Evolutionary conservation across 2,329 filamentous ascomycete genomes (phyloP), one percentile per base, ranked within the genome.

Genomic region (Emergomyces africanus): DNA sequence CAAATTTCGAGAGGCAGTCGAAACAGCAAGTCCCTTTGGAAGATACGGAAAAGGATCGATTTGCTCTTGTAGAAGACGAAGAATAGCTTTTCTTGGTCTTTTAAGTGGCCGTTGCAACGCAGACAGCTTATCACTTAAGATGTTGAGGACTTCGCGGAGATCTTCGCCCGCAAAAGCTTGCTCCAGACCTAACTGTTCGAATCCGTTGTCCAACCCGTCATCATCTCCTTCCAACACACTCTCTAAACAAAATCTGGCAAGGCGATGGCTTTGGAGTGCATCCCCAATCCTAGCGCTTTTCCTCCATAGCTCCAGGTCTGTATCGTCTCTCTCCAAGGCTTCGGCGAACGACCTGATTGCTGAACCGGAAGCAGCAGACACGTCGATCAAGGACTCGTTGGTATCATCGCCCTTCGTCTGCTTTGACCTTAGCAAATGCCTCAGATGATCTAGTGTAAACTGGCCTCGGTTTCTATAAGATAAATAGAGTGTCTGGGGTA

Each of bases 381-480:
- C 65, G 9, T 69, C 64, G 18, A 48, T 54, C 9, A 61, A 57
- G 25, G 63, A 53, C 2, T 66, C 62, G 5, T 67, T 65, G 20
- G 67, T 39, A 0, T 61, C 61, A 44, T 63, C 25, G n/a, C 41
- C 44, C 10, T 37, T 50, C 12, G 60, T 42, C 23, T 59, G 25
- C 23, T 61, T 63, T 35, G 66, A 65, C 3, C 23, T 39, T 25
- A 80, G 64, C 49, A 74, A 79, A 71, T 82, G 75, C 65, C 79
- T 84, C 64, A 87, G 82, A 60, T 75, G 77, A 70, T 99, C 92
- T n/a, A 99, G 78, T 60, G 87, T 78, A 69, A 95, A 96, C 68
- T 97, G 89, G 48, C 90, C 94, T 74, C 92, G 86, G 66, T 97
- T 99, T 73, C 97, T 99, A 78, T 95, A 90, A 1, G 92, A 88